These are phyloP conservation scores for Zizania latifolia DNA, from an alignment of 176 grass and related monocot species.

Conservation along the genomic window DNA sequence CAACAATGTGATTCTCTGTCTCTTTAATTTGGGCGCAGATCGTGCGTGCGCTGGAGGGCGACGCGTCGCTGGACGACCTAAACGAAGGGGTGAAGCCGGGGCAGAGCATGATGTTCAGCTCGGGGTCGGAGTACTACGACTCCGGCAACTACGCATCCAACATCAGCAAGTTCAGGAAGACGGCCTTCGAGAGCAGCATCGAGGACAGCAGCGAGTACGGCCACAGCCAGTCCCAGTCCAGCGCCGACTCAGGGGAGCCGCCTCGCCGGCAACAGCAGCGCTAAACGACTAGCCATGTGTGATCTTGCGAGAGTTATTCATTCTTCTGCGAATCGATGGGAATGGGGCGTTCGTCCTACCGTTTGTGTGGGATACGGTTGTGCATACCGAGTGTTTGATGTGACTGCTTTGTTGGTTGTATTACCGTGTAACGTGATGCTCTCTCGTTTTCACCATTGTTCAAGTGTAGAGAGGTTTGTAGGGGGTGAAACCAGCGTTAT, in stretches of 20 bases:
- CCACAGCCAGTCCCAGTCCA: constrained; percentile 39
- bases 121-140: constrained; percentile 50
- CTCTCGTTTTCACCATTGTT: too few species aligned
- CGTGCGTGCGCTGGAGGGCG: constrained; percentile 84
- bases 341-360: background rate
- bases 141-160: constrained; percentile 60
- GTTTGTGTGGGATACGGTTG: background rate
- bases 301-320: too few species aligned
- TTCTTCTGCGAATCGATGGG: background rate
- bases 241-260: constrained; percentile 40
- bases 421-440: too few species aligned
- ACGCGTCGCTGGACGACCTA: constrained; percentile 79
- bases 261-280: background rate
- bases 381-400: background rate
- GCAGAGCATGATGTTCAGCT: constrained; percentile 69
- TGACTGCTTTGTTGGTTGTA: background rate
- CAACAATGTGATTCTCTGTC: background rate
- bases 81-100: constrained; percentile 77
- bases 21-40: constrained; percentile 15
- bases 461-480: background rate
- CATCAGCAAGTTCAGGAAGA: constrained; percentile 52
- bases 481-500: too few species aligned
- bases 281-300: too few species aligned
- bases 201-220: constrained; percentile 72
- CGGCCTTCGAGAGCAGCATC: constrained; percentile 58